A percentile compares a stretch with the other conserved stretches of the same genome.
Conservation (phyloP, 305 asterid genomes). For the Ilex paraguariensis region DNA sequence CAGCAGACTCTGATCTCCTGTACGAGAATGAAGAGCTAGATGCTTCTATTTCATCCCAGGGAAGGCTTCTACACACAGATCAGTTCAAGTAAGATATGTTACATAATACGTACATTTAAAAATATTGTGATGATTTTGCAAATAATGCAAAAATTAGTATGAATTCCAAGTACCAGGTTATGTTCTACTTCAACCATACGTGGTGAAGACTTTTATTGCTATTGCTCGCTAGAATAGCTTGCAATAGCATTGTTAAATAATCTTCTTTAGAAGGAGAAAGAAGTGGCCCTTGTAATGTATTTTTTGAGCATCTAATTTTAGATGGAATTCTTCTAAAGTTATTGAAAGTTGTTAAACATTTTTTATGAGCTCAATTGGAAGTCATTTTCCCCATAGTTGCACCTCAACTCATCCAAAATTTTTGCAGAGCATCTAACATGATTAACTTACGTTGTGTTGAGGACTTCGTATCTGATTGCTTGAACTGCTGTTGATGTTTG, state of each 20-base stretch:
- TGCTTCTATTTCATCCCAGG: background rate
- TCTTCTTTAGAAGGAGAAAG: background rate
- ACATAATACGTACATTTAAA: no score
- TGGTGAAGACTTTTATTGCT: background rate
- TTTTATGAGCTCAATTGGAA: background rate
- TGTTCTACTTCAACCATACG: background rate
- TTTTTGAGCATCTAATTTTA: no score
- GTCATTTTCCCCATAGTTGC: background rate
- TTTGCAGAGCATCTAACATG: background rate
- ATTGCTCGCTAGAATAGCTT: background rate
- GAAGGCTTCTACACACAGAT: conserved; percentile 5
- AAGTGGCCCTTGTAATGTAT: no score
- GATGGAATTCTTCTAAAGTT: no score
- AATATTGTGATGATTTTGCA: background rate
- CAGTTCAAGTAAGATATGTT: conserved; percentile 1
- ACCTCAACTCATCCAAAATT: background rate
- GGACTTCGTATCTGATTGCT: background rate
- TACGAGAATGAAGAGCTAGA: background rate
- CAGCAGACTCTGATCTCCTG: background rate
- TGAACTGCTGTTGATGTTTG: background rate
- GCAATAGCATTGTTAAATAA: background rate
- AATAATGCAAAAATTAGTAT: no score
- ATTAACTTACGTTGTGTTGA: background rate
- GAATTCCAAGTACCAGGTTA: no score
- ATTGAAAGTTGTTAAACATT: background rate